phyloP scores from a whole-genome alignment of 1,139 yeast species.

The Pichia kudriavzevii region DNA sequence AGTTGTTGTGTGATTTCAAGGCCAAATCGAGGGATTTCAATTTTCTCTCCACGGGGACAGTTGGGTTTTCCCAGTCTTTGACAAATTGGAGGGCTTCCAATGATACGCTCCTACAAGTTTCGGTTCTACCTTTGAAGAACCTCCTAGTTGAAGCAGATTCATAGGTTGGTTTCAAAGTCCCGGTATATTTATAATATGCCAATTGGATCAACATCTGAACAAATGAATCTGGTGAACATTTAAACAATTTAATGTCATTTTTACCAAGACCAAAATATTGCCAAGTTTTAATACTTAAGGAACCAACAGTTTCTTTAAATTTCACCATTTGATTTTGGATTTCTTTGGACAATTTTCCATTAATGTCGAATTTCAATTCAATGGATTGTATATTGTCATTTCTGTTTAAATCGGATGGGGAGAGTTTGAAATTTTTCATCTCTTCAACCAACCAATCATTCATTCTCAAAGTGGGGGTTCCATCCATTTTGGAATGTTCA shows the following conservation, averaged over 20 bases:
- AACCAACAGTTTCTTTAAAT: constrained; percentile 38
- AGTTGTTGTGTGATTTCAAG: constrained; percentile 64
- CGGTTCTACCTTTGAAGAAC: constrained; percentile 90
- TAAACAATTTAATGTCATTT: constrained; percentile 57
- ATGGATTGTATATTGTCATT: constrained; percentile 1
- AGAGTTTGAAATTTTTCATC: constrained; percentile 25
- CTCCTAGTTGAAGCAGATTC: constrained; percentile 94
- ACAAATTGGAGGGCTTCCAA: constrained; percentile 67
- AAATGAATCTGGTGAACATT: constrained; percentile 71
- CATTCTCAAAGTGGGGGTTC: constrained; percentile 87
- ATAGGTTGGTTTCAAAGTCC: constrained; percentile 81
- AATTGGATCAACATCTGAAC: constrained; percentile 71
- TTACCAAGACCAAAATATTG: constrained; percentile 71
- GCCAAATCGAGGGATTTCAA: constrained; percentile 68
- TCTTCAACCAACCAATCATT: constrained; percentile 68
- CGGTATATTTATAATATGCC: constrained; percentile 74
- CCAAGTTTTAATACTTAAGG: constrained; percentile 58
- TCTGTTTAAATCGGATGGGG: neutral
- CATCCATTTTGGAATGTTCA: constrained; percentile 98
- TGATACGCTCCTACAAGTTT: constrained; percentile 87
- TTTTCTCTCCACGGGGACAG: constrained; percentile 49
- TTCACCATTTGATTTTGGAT: constrained; percentile 49
- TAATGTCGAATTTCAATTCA: constrained; percentile 40
- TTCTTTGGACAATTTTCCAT: constrained; percentile 43
- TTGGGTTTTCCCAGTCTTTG: constrained; percentile 62